Base-by-base conservation (phyloP, 2,329 filamentous ascomycete species). In the Lasiodiplodia theobromae region DNA sequence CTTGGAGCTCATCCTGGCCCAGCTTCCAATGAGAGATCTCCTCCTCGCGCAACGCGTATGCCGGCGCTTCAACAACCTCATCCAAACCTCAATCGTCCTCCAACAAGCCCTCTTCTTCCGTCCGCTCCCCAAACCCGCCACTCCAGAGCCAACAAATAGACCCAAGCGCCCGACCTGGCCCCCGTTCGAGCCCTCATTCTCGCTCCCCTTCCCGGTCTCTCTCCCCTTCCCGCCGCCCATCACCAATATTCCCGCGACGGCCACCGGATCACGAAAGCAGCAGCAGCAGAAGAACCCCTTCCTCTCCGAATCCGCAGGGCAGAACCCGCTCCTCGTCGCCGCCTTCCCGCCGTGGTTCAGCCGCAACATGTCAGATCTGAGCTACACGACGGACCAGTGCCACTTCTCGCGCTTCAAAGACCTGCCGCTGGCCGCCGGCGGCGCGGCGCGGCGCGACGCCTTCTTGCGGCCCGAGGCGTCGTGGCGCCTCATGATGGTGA, bases 31-130 rank as follows among this genome's bases (percentile, higher is more conserved):
- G 12, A 25, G 6, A 25, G 49, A 52, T 21, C 23, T 52, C 23
- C 11, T 52, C 4, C 21, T 52, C 49, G 49, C 49, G 1, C 49
- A 28, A 52, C 49, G 49, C 49, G 14, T 52, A 12, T 23, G 49
- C 49, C 3, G 10, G 3, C n/a, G 21, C 49, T 52, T 52, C 49
- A 25, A 25, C 49, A 10, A 3, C 23, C 21, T 52, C 4, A 52
- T 52, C 49, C 49, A 5, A 14, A 25, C 21, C 21, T 52, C 49
- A 0, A 12, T 21, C 49, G 5, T n/a, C 10, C 49, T 52, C 11
- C 49, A 52, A 28, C 49, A 52, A 52, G 10, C 49, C 49, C 49
- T 52, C 49, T 52, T 52, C 49, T 52, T 52, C 49, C 21, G 10
- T 2, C 21, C 49, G 2, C 21, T 5, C 21, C 49, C 49, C 21